Percentiles rank a stretch among this genome's conserved stretches.
These are phyloP conservation scores for Naganishia albida DNA, from an alignment of 1,284 basidiomycete genomes.

Conservation along the genomic window DNA sequence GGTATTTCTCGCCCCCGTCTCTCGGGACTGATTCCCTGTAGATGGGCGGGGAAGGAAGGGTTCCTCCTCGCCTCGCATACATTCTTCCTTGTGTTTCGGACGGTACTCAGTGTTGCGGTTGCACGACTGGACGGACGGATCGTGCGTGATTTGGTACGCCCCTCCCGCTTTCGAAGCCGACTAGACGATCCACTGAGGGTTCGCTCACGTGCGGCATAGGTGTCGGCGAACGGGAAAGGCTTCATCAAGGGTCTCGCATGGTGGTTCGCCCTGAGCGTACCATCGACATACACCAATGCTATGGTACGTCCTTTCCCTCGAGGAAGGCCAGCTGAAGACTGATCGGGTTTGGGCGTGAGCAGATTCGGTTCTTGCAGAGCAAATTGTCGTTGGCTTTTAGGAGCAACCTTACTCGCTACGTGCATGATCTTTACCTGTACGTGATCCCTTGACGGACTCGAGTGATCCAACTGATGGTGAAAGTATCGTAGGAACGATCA, in stretches of 20 bases:
- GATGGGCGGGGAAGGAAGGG: constrained; percentile 71
- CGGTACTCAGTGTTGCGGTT: constrained; percentile 81
- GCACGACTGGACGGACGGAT: constrained; percentile 87
- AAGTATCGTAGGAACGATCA: constrained; percentile 48
- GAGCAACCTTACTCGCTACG: constrained; percentile 85
- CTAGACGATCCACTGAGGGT: background rate
- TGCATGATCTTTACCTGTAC: constrained; percentile 87
- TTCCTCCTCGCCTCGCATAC: constrained; percentile 78
- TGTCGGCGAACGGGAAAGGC: constrained; percentile 79
- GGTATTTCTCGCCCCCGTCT: background rate
- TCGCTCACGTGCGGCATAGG: constrained; percentile 52
- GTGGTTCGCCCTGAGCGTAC: constrained; percentile 89
- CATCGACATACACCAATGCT: constrained; percentile 92
- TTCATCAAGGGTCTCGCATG: constrained; percentile 79
- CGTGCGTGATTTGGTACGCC: constrained; percentile 75
- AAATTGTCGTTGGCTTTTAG: constrained; percentile 81
- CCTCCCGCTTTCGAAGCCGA: background rate
- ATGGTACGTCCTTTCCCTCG: constrained; percentile 63
- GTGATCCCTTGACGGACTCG: constrained; percentile 24
- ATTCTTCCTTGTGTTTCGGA: constrained; percentile 81
- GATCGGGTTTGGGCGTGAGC: background rate
- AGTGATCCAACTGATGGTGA: background rate
- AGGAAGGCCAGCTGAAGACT: background rate
- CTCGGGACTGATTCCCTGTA: constrained; percentile 38
- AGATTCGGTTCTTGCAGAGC: constrained; percentile 90